Conservation (phyloP, 257 asterid genomes). For the Cinchona pubescens region DNA sequence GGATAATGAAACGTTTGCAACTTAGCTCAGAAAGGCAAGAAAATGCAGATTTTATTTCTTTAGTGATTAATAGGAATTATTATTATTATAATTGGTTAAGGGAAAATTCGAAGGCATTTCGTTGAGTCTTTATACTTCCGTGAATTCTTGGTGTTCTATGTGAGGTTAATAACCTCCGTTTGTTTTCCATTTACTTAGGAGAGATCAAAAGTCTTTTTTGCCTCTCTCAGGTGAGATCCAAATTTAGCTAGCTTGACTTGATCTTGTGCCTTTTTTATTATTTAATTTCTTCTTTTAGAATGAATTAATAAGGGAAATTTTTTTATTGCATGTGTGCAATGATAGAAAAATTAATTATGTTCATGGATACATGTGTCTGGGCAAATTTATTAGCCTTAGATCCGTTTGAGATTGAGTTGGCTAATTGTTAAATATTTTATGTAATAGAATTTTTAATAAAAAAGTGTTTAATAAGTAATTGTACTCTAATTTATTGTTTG, state of each 20-base stretch:
- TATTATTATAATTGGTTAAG: not conserved
- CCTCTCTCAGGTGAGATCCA: constrained; percentile 1
- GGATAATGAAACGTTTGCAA: constrained; percentile 25
- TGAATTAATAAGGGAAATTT: not conserved
- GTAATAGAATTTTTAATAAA: too few relatives aligned
- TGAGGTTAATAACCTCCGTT: constrained; percentile 21
- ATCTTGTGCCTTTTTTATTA: too few relatives aligned
- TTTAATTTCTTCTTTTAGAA: not conserved
- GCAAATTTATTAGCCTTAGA: too few relatives aligned
- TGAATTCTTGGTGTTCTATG: constrained; percentile 24
- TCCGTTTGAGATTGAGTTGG: too few relatives aligned
- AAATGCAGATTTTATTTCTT: not conserved
- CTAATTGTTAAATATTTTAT: too few relatives aligned
- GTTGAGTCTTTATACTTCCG: constrained; percentile 18
- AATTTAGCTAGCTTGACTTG: not conserved
- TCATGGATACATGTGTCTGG: not conserved
- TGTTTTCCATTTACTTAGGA: constrained; percentile 34
- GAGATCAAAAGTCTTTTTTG: constrained; percentile 14
- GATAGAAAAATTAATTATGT: not conserved
- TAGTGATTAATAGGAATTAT: not conserved
- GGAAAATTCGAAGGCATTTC: constrained; percentile 6
- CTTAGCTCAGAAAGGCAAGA: constrained; percentile 14
- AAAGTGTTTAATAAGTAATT: too few relatives aligned
- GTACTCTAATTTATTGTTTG: too few relatives aligned
- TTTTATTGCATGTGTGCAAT: not conserved